These are phyloP conservation scores for Talaromyces wortmannii DNA, from an alignment of 495 filamentous ascomycete genomes.

Conservation along the genomic window DNA sequence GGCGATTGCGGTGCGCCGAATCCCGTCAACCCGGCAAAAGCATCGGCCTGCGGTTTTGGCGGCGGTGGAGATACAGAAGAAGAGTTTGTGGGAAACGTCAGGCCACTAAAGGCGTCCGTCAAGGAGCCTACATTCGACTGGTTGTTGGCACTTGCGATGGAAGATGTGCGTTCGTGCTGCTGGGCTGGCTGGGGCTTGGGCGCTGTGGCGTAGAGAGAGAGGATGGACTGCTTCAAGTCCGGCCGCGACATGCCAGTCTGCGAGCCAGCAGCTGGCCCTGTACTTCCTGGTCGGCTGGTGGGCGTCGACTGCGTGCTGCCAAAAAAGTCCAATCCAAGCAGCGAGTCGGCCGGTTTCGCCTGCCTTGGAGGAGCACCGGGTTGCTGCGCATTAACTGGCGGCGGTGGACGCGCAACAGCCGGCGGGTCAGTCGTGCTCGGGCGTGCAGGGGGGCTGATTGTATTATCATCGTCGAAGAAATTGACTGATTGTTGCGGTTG, in stretches of 20 bases:
- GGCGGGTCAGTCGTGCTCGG: conserved; percentile 61
- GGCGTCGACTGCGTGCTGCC: conserved; percentile 60
- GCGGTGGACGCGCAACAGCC: conserved; percentile 44
- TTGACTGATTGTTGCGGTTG: conserved; percentile 45
- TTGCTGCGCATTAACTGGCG: conserved; percentile 57
- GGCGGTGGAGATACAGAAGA: conserved; percentile 42
- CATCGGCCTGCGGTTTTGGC: conserved; percentile 41
- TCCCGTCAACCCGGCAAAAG: conserved; percentile 68
- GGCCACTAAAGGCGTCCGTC: conserved; percentile 78
- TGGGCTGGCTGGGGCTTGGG: conserved; percentile 57
- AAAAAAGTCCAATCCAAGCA: conserved; percentile 91
- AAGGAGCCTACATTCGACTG: conserved; percentile 62
- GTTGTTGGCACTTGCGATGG: conserved; percentile 62
- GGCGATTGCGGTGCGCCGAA: conserved; percentile 51
- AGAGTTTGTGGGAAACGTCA: conserved; percentile 62
- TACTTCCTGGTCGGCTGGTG: conserved; percentile 63
- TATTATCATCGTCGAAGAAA: conserved; percentile 54
- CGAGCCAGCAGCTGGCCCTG: conserved; percentile 51
- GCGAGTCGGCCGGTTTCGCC: conserved; percentile 71
- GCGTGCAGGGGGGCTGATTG: conserved; percentile 53
- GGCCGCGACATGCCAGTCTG: conserved; percentile 66
- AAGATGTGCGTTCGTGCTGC: conserved; percentile 51
- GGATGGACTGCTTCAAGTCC: conserved; percentile 93
- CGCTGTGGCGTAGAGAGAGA: conserved; percentile 88
- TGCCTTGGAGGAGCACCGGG: conserved; percentile 53